phyloP scores from a whole-genome alignment of 2,329 filamentous ascomycete genomes.

The Cercospora berteroae region DNA sequence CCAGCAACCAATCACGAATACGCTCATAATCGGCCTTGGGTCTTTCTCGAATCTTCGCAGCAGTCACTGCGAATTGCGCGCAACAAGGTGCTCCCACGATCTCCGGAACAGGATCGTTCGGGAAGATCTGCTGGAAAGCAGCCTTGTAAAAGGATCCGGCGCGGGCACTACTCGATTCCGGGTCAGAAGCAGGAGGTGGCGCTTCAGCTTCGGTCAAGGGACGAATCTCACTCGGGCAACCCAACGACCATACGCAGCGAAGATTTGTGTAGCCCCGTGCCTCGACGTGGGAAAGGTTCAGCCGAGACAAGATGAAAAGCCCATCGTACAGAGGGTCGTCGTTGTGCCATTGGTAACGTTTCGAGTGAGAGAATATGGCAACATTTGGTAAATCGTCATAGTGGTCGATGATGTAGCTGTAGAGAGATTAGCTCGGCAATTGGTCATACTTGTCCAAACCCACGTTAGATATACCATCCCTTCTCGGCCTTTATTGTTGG shows the following conservation, averaged over 20 bases:
- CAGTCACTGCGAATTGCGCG: conserved; percentile 55
- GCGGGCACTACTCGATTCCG: conserved; percentile 39
- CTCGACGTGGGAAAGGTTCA: conserved; percentile 51
- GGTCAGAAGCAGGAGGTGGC: conserved; percentile 11
- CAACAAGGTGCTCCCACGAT: conserved; percentile 54
- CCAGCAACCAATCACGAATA: conserved; percentile 50
- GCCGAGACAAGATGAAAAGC: conserved; percentile 48
- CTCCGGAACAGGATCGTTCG: conserved; percentile 41
- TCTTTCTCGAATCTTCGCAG: conserved; percentile 47
- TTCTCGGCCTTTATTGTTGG: conserved; percentile 50
- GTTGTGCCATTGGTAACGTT: conserved; percentile 57
- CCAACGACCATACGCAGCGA: conserved; percentile 53
- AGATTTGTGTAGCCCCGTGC: conserved; percentile 55
- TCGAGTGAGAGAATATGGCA: conserved; percentile 59
- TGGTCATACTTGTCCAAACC: conserved; percentile 11
- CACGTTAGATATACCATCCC: conserved; percentile 52
- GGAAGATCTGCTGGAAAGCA: conserved; percentile 53
- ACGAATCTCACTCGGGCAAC: conserved; percentile 53
- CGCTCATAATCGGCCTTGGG: conserved; percentile 50
- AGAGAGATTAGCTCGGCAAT: not conserved
- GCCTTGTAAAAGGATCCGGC: conserved; percentile 51
- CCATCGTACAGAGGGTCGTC: conserved; percentile 53
- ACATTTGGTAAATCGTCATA: conserved; percentile 56
- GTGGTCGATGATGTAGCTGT: conserved; percentile 52
- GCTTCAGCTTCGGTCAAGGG: conserved; percentile 43